Base-by-base conservation (phyloP, 129 eudicot genomes). In the Sambucus nigra region DNA sequence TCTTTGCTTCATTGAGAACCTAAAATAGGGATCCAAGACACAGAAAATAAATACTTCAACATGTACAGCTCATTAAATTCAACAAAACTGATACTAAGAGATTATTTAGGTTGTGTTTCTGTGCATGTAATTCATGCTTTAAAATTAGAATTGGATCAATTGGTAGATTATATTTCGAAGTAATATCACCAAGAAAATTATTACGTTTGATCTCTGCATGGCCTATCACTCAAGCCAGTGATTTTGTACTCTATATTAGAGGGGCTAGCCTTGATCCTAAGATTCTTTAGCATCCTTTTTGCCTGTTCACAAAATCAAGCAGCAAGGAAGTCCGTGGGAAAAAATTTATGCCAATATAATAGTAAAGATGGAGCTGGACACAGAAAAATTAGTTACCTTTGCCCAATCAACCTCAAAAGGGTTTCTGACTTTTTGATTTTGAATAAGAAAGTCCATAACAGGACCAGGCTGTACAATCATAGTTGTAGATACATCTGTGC, bases 381-480 rank as follows among this genome's bases (percentile, higher is more conserved):
- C n/a, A n/a, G n/a, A 42, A 42, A 16, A 3, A 2, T 42, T 2
- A 42, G 19, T 54, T 75, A 88, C 97, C 97, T 88, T 80, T 12
- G 57, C 41, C 97, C 97, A 88, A 51, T 88, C 88, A 55, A 88
- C 57, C 18, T 63, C 67, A 48, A 2, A 62, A 9, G 97, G 97
- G 47, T 88, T 72, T 51, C 70, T 74, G 44, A 71, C 82, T 24
- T 78, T 80, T 59, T 88, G 97, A 64, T 84, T 88, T 20, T 51
- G 69, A 16, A 84, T 70, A 9, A 88, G 78, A 53, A 88, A 88
- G 29, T 84, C 95, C 5, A 84, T 71, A 18, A 88, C 78, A 40
- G 94, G 87, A n/a, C 97, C 97, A 12, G 97, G 97, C 69, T 81
- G 81, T 15, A 88, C 73, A 31, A 81, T 84, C 80, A 82, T 88